Base-by-base conservation (phyloP, 257 asterid species). In the Mentha longifolia region DNA sequence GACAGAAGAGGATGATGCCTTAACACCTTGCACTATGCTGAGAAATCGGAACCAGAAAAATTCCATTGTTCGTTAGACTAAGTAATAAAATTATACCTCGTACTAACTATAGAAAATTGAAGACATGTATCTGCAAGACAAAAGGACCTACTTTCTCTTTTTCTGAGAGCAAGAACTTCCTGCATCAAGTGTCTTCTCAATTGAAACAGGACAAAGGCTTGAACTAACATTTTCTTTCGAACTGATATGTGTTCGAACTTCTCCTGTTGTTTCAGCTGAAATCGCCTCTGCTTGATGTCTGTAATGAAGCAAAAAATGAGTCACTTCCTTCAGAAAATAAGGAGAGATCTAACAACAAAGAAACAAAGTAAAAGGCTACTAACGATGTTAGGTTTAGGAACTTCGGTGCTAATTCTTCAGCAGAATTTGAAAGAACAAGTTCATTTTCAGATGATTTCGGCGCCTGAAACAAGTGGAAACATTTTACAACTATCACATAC, bases 321-420 rank as follows among this genome's bases (percentile, higher is more conserved):
- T 39, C 37, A 37, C 42, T 41, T 42, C 64, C 55, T 51, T 25
- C 28, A 17, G 7, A 30, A 8, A 70, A 19, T 7, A 4, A 65
- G 6, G 35, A 60, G 31, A 71, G 41, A 55, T 50, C 17, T 16
- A 46, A 37, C 22, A 25, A 16, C 49, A 43, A 67, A 61, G 22
- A 49, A 56, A 43, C 46, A 16, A 42, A 35, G 30, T 54, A 62
- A 16, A 42, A 42, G 19, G 68, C 22, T 41, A 77, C 84, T 73
- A 42, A 86, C 95, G 65, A 74, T 61, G 67, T 71, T 61, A 70
- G 80, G 33, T 57, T 67, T 25, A 60, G 77, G 39, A 77, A 66
- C 59, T 79, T 79, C 20, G 73, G 52, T 4, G 56, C 67, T 78
- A 77, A 66, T 55, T 79, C 87, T 46, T 73, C 74, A n/a, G 77